A percentile compares a stretch with the other conserved stretches of the same genome.
These are phyloP conservation scores for Petrea volubilis DNA, from an alignment of 257 asterid genomes.

Conservation along the genomic window DNA sequence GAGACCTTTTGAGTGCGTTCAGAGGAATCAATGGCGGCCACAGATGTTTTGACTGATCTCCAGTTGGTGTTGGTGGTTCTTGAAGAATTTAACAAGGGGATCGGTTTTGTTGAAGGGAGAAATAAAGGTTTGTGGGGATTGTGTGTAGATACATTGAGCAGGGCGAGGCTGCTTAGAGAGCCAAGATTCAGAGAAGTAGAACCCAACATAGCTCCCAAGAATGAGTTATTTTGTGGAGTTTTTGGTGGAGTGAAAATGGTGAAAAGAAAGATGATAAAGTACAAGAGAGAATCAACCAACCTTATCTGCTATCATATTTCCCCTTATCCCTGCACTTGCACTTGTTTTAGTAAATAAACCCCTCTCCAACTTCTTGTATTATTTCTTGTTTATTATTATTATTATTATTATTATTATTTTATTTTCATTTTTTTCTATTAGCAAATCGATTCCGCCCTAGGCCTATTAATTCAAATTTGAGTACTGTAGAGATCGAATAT, in stretches of 20 bases:
- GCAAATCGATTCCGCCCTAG: too few relatives aligned
- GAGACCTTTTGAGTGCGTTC: slow-evolving; percentile 45
- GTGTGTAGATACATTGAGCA: slow-evolving; percentile 22
- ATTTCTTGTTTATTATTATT: too few relatives aligned
- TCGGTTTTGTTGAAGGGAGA: slow-evolving; percentile 26
- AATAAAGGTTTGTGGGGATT: slow-evolving; percentile 34
- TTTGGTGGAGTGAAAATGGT: neutral
- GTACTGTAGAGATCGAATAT: too few relatives aligned
- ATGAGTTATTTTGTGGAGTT: neutral
- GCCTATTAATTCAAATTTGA: too few relatives aligned
- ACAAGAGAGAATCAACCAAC: slow-evolving; percentile 17
- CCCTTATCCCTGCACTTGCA: slow-evolving; percentile 36
- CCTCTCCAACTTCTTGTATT: too few relatives aligned
- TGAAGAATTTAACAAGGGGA: slow-evolving; percentile 20
- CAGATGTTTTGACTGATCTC: slow-evolving; percentile 41
- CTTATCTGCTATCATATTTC: slow-evolving; percentile 41
- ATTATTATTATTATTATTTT: too few relatives aligned
- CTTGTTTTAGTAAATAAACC: too few relatives aligned
- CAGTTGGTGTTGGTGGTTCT: slow-evolving; percentile 15
- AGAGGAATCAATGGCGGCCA: slow-evolving; percentile 54
- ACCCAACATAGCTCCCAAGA: slow-evolving; percentile 43
- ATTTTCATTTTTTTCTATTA: too few relatives aligned
- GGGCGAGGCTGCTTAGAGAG: slow-evolving; percentile 27
- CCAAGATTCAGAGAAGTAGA: slow-evolving; percentile 51
- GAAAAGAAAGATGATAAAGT: slow-evolving; percentile 19